Base-by-base conservation (phyloP, 345 rosid species). In the Populus deltoides region DNA sequence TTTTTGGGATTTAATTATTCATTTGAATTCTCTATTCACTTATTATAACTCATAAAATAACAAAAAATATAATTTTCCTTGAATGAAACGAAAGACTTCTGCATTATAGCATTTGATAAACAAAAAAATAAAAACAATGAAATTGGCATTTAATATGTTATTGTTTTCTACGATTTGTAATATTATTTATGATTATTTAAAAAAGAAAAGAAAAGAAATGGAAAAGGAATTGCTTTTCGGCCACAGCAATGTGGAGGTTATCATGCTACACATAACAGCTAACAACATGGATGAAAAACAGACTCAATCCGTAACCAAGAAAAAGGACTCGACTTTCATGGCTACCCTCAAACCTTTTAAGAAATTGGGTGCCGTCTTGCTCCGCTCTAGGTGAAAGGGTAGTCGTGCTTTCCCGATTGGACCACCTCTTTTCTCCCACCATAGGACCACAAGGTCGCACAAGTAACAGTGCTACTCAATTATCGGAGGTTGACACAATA, bases 401-500 rank as follows among this genome's bases (percentile, higher is more conserved):
- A 61, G 75, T 0, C 10, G 1, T 43, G 71, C 65, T 35, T 78
- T 78, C 72, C 27, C 3, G 18, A 72, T 43, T 63, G 81, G 81
- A 78, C 81, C 81, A 66, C 77, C 11, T 17, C 70, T 33, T 39
- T 41, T 59, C n/a, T 8, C 65, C 62, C 22, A 9, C 20, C 29
- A 49, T 17, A n/a, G 81, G 77, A 78, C 81, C 77, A 72, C 76
- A 35, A 33, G 4, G 22, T 6, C 38, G 36, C 33, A 18, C 61
- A 20, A 7, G 27, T 24, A 25, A 53, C 17, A 45, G 4, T 2
- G 16, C 8, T 18, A 0, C 10, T 27, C 31, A 11, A 22, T 31
- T 4, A 12, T 51, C 63, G 15, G 7, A 67, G 70, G 66, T n/a
- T 74, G 51, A 6, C 25, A 41, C 27, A 35, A 57, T 38, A 49